Evolutionary conservation across 129 eudicot genomes (phyloP).

Genomic region (Rutidosis leptorrhynchoides): DNA sequence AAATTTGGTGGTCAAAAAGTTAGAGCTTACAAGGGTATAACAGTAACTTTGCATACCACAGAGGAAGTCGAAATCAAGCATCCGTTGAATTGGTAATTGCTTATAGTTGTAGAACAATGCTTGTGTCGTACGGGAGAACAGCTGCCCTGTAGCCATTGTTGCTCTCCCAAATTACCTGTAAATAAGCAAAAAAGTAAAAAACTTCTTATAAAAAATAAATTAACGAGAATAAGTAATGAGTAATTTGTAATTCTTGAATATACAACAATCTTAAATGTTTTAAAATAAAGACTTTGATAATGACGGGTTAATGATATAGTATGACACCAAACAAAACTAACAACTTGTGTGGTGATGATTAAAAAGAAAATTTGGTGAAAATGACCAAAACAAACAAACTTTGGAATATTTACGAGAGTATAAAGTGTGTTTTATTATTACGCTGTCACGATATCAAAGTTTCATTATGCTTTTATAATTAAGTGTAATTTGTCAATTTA

Average conservation of each 20-base stretch:
- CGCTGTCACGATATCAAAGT: not conserved
- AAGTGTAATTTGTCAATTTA: not conserved
- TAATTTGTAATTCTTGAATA: not conserved
- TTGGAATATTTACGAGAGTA: not conserved
- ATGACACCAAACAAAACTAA: not conserved
- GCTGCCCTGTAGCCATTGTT: slow-evolving; percentile 91
- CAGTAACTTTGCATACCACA: slow-evolving; percentile 56
- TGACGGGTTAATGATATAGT: not conserved
- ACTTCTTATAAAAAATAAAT: not conserved
- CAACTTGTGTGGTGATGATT: slow-evolving; percentile 9
- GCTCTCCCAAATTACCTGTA: slow-evolving; percentile 41
- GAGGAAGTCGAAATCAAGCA: slow-evolving; percentile 99
- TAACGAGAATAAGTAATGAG: not conserved
- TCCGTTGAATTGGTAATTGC: slow-evolving; percentile 95
- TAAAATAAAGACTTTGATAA: not conserved
- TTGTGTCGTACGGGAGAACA: slow-evolving; percentile 91
- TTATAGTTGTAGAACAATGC: slow-evolving; percentile 93
- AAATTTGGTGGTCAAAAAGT: slow-evolving; percentile 14
- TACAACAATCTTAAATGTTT: not conserved
- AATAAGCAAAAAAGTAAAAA: not conserved
- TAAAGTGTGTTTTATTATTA: not conserved
- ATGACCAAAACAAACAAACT: not conserved
- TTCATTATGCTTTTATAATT: not conserved
- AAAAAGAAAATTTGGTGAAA: not conserved
- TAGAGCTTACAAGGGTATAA: not conserved